Percentiles rank a stretch among this genome's conserved stretches.
phyloP scores from a whole-genome alignment of 129 eudicot species.

The Flaveria robusta region DNA sequence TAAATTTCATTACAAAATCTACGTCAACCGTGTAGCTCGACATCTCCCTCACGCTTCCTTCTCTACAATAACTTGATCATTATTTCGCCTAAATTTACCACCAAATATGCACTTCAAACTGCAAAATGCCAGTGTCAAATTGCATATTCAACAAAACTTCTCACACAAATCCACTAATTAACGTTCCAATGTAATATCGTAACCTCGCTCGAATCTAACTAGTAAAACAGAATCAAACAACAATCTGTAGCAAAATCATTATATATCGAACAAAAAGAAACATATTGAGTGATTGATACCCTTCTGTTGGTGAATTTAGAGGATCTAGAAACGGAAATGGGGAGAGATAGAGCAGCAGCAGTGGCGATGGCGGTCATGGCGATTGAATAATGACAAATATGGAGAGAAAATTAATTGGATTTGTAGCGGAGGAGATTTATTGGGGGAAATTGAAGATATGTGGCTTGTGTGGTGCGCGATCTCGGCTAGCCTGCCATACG shows the following conservation, averaged over 20 bases:
- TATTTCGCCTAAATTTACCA: not conserved
- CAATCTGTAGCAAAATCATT: too few species aligned
- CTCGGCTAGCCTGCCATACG: constrained; percentile 32
- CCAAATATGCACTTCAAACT: not conserved
- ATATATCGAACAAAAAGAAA: too few species aligned
- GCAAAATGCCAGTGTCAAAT: not conserved
- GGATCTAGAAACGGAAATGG: constrained; percentile 51
- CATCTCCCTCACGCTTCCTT: not conserved
- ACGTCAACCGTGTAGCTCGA: not conserved
- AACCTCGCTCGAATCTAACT: too few species aligned
- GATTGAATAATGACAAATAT: constrained; percentile 23
- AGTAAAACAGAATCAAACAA: too few species aligned
- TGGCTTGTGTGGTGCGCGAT: constrained; percentile 56
- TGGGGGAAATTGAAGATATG: constrained; percentile 53
- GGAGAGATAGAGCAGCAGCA: constrained; percentile 84
- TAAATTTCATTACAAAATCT: not conserved
- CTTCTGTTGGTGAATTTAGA: constrained; percentile 58
- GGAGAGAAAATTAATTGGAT: constrained; percentile 29
- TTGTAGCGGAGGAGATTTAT: constrained; percentile 39
- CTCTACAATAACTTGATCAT: not conserved
- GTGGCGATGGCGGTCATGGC: constrained; percentile 92
- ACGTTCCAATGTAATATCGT: too few species aligned
- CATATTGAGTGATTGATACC: constrained; percentile 36
- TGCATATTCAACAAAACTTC: not conserved
- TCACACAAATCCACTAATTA: not conserved